Base-by-base conservation (phyloP, 2,329 filamentous ascomycete genomes). In the Colletotrichum costaricense region DNA sequence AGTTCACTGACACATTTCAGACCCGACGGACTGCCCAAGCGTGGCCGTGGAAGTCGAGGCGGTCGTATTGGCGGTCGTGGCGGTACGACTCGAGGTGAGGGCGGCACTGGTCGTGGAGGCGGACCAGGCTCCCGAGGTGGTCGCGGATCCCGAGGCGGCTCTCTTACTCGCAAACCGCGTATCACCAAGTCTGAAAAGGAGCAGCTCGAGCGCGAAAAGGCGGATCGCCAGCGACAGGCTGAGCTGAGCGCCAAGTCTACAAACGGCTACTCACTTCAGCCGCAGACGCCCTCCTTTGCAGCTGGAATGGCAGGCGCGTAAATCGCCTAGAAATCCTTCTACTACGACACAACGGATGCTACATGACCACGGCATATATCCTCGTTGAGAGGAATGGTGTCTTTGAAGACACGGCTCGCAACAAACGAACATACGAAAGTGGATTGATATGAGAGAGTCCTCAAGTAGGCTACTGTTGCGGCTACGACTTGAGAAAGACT, bases 161-260 rank as follows among this genome's bases (percentile, higher is more conserved):
- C 90, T 12, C 92, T 93, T 1, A 90, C 93, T 24, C 89, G 95
- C 77, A 97, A 97, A 82, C 94, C 95, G 64, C 92, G 95, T 55
- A 92, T 95, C 76, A 97, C 93, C 52, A 98, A 98, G 81, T 93
- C 94, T 49, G 93, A 96, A 80, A 94, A 94, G 78, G 93, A 93
- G 74, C 90, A 93, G 79, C 91, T 94, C 82, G 94, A 97, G 78
- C 89, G 90, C 57, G 94, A 97, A 81, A 97, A 97, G 84, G 87
- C 92, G 7, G 93, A 95, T 76, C 88, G 93, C 55, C 93, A 95
- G 81, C 84, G 78, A 69, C 75, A 85, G 76, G 85, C 83, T 4
- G 82, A 83, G 76, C 74, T 85, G 46, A 78, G 81, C 38, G 82
- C 83, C 68, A 85, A 85, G 62, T 78, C 81, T 4, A 78, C 79